phyloP scores from a whole-genome alignment of 2,329 filamentous ascomycete species.

The Sphaerulina vaccinii region DNA sequence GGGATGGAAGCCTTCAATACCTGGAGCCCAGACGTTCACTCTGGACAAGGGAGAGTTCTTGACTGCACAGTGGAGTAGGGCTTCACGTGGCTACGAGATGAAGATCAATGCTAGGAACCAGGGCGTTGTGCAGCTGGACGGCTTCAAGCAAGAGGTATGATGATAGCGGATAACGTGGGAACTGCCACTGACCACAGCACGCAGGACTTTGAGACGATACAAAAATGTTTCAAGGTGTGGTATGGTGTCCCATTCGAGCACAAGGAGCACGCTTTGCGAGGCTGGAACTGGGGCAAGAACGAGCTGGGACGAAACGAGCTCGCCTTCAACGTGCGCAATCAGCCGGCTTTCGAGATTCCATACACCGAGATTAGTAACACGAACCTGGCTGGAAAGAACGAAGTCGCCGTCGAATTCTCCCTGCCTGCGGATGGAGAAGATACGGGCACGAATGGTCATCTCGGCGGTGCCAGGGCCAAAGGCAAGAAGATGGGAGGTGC shows the following conservation, averaged over 20 bases:
- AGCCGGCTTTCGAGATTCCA: slow-evolving; percentile 92
- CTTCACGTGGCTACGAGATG: slow-evolving; percentile 87
- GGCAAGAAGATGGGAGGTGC: slow-evolving; percentile 89
- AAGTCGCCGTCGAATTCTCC: slow-evolving; percentile 93
- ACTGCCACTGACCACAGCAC: slow-evolving; percentile 19
- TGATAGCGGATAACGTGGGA: neutral
- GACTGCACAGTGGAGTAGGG: slow-evolving; percentile 90
- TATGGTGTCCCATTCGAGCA: slow-evolving; percentile 91
- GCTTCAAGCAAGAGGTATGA: slow-evolving; percentile 78
- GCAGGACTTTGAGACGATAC: slow-evolving; percentile 82
- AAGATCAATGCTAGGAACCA: slow-evolving; percentile 84
- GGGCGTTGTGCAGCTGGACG: slow-evolving; percentile 88
- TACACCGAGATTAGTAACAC: slow-evolving; percentile 98
- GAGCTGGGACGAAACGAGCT: slow-evolving; percentile 95
- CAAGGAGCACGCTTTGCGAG: slow-evolving; percentile 89
- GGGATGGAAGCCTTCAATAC: slow-evolving; percentile 90
- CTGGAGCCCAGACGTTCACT: slow-evolving; percentile 91
- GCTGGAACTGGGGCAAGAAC: slow-evolving; percentile 99
- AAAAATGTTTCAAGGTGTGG: slow-evolving; percentile 96
- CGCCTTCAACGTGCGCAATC: slow-evolving; percentile 93
- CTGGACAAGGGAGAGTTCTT: slow-evolving; percentile 83
- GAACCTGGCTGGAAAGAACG: slow-evolving; percentile 94
- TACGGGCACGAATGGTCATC: slow-evolving; percentile 69
- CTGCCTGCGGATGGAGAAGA: slow-evolving; percentile 69
- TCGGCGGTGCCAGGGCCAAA: slow-evolving; percentile 70